Conservation (phyloP, 805 yeast genomes). For the Ascoidea tarda region DNA sequence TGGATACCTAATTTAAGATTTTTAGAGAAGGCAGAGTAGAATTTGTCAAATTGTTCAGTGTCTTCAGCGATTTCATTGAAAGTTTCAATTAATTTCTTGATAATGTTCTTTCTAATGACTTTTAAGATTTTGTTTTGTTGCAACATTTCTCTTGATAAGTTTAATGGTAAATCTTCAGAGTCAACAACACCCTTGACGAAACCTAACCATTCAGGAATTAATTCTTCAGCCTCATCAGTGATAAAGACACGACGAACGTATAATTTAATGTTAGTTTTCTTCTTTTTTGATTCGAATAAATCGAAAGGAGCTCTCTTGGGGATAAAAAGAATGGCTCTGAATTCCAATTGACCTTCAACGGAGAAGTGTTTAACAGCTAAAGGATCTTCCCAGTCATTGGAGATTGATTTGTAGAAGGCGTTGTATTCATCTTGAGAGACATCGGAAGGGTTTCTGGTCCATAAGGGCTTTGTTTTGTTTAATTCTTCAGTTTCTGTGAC, state of each 20-base stretch:
- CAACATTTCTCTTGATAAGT: conserved; percentile 98
- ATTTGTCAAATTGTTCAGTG: conserved; percentile 94
- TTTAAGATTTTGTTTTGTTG: conserved; percentile 99
- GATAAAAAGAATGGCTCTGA: conserved; percentile 92
- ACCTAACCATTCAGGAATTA: conserved; percentile 97
- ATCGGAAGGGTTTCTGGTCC: conserved; percentile 99
- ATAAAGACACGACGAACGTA: conserved; percentile 99
- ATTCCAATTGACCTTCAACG: conserved; percentile 99
- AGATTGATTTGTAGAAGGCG: conserved; percentile 97
- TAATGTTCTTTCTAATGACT: conserved; percentile 98
- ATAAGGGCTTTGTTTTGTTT: conserved; percentile 96
- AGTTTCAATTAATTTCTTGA: conserved; percentile 95
- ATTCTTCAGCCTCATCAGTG: conserved; percentile 98
- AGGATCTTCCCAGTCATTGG: conserved; percentile 99
- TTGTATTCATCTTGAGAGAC: conserved; percentile 97
- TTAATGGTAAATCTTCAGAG: conserved; percentile 98
- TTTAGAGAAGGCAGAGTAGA: conserved; percentile 96
- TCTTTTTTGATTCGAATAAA: conserved; percentile 95
- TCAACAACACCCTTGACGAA: conserved; percentile 99
- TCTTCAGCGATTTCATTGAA: conserved; percentile 99
- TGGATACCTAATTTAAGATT: conserved; percentile 98
- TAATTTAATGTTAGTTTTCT: conserved; percentile 96
- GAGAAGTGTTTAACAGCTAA: conserved; percentile 98
- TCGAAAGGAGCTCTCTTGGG: conserved; percentile 99
- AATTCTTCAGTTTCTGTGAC: conserved; percentile 97